Base-by-base conservation (phyloP, 768 basidiomycete species). In the Dentipellis sp. region DNA sequence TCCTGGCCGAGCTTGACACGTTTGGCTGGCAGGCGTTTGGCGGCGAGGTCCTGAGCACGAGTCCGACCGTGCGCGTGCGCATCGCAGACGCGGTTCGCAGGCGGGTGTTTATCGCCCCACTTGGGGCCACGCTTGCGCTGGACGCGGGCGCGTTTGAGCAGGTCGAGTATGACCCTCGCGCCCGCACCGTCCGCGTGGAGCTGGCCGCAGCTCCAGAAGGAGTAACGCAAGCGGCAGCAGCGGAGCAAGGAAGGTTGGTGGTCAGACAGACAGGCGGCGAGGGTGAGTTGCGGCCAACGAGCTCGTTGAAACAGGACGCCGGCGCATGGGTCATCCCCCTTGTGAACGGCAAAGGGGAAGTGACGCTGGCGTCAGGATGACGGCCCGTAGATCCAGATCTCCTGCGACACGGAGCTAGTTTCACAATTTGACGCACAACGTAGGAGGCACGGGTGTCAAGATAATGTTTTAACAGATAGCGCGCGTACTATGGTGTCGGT, bases 21-120 rank as follows among this genome's bases (percentile, higher is more conserved):
- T 81, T 81, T 62, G 80, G 79, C n/a, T 81, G 79, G 79, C 79
- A 81, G 64, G 79, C 79, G 9, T 79, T 80, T 60, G 80, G 79
- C 46, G 79, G 80, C 5, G 75, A 70, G 37, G 67, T 81, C 38
- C 60, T 71, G 19, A 66, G 74, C 11, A 72, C 71, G 22, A 71
- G 72, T 34, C 70, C 75, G 3, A 70, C 69, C 1, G 71, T 81
- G 9, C 62, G 69, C 53, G 77, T 81, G 10, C 68, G 74, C 55
- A 63, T 76, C 22, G 70, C 68, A 50, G 80, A 82, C 64, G 68
- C 79, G 21, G 67, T 77, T 48, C 72, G 79, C 40, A 72, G 78
- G 50, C 69, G 78, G 36, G 73, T 82, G 8, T 82, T 77, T 63
- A 67, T 81, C 52, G 79, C 78, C 8, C 73, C 78, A 1, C 67